These are phyloP conservation scores for Coemansia sp. DNA, from an alignment of 192 early-diverging fungal genomes.

Conservation along the genomic window DNA sequence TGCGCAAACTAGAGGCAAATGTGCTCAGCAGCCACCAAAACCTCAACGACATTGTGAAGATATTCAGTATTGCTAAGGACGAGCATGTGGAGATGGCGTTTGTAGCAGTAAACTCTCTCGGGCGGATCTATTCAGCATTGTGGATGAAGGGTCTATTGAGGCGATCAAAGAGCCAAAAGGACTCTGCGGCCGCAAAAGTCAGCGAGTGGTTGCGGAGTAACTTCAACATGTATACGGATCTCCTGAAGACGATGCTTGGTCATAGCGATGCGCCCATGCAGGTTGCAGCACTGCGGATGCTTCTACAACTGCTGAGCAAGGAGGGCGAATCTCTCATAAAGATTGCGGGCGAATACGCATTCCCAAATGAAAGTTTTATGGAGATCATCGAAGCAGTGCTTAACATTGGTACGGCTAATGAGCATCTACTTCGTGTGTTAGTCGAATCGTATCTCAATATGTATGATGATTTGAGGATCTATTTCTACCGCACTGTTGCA, in stretches of 20 bases:
- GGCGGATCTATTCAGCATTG: slow-evolving; percentile 63
- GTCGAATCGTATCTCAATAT: slow-evolving; percentile 69
- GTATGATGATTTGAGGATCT: slow-evolving; percentile 84
- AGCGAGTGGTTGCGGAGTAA: slow-evolving; percentile 75
- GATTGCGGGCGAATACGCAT: slow-evolving; percentile 54
- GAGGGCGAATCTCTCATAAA: slow-evolving; percentile 55
- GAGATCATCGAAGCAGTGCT: slow-evolving; percentile 60
- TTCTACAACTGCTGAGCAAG: slow-evolving; percentile 68
- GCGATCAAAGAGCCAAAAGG: slow-evolving; percentile 15
- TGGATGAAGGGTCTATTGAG: slow-evolving; percentile 39
- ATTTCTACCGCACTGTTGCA: slow-evolving; percentile 69
- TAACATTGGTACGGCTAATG: slow-evolving; percentile 57
- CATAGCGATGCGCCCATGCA: slow-evolving; percentile 72
- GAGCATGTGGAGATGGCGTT: slow-evolving; percentile 59
- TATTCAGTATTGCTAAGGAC: slow-evolving; percentile 51
- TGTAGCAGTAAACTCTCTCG: slow-evolving; percentile 69
- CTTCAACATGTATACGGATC: slow-evolving; percentile 65
- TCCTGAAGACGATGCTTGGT: slow-evolving; percentile 55
- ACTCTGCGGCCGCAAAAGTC: slow-evolving; percentile 56
- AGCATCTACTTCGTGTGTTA: slow-evolving; percentile 63
- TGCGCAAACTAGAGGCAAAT: slow-evolving; percentile 62
- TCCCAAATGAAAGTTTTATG: slow-evolving; percentile 69
- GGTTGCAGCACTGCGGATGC: slow-evolving; percentile 68
- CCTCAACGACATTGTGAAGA: slow-evolving; percentile 71
- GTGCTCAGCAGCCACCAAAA: slow-evolving; percentile 67